Conservation (phyloP, 2,329 filamentous ascomycete genomes). For the Pseudohalonectria lignicola region DNA sequence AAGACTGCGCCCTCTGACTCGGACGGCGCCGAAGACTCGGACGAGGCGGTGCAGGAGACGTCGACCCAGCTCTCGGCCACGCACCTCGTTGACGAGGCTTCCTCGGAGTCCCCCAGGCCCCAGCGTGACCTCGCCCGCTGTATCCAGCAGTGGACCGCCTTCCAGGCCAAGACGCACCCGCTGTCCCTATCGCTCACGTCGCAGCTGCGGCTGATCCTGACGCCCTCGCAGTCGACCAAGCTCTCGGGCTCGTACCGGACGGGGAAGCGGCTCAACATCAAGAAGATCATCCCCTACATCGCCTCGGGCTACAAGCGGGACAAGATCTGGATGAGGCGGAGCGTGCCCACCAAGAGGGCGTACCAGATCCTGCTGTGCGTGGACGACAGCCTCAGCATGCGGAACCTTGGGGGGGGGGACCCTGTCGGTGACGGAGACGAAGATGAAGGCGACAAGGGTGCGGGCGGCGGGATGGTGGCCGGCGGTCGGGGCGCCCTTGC, state of each 20-base stretch:
- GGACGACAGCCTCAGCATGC: constrained; percentile 92
- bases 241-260: constrained; percentile 95
- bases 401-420: constrained; percentile 72
- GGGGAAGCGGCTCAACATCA: constrained; percentile 96
- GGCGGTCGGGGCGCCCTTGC: constrained; percentile 64
- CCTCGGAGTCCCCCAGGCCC: constrained; percentile 13
- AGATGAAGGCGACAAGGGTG: not conserved
- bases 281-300: constrained; percentile 98
- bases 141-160: constrained; percentile 70
- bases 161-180: constrained; percentile 73
- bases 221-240: constrained; percentile 89
- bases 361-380: constrained; percentile 98
- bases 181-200: constrained; percentile 86
- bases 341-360: constrained; percentile 80
- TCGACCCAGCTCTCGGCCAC: constrained; percentile 61
- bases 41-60: constrained; percentile 37
- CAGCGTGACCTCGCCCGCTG: constrained; percentile 43
- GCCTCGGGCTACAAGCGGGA: constrained; percentile 97
- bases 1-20: constrained; percentile 19
- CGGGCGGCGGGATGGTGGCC: constrained; percentile 10
- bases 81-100: constrained; percentile 44
- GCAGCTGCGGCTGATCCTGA: constrained; percentile 89
- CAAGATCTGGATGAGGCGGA: constrained; percentile 99
- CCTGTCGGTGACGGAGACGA: constrained; percentile 70
- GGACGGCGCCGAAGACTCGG: constrained; percentile 29